Conservation (phyloP, 2,329 filamentous ascomycete genomes). For the Xylaria sp. region DNA sequence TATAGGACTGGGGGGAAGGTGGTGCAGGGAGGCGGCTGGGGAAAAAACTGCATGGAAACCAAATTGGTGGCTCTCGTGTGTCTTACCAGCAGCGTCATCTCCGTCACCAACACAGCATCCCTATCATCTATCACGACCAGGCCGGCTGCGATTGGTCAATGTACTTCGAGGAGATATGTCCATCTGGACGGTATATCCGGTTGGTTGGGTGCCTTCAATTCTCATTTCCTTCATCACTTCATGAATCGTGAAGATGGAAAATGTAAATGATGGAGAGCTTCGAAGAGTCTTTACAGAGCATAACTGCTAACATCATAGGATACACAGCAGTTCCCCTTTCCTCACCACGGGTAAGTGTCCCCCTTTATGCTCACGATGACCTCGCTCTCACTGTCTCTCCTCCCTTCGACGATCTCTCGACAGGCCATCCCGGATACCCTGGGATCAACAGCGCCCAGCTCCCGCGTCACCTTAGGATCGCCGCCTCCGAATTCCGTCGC, state of each 20-base stretch:
- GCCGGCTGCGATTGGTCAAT: too few species aligned
- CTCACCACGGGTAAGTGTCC: slow-evolving; percentile 27
- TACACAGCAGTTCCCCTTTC: background rate
- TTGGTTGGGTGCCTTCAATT: background rate
- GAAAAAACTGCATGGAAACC: too few species aligned
- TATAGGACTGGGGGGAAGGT: too few species aligned
- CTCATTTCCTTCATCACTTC: too few species aligned
- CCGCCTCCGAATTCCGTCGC: slow-evolving; percentile 37
- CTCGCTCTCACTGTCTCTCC: slow-evolving; percentile 30
- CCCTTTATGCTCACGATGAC: slow-evolving; percentile 32
- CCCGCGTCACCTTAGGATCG: background rate
- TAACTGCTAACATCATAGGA: background rate
- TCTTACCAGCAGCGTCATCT: too few species aligned
- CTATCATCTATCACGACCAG: too few species aligned
- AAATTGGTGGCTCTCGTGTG: too few species aligned
- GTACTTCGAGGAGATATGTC: too few species aligned
- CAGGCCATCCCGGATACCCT: slow-evolving; percentile 29
- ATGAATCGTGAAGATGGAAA: background rate
- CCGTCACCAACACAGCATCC: too few species aligned
- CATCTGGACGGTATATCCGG: background rate
- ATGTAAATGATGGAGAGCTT: background rate
- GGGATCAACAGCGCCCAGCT: slow-evolving; percentile 30
- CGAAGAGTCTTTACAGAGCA: background rate
- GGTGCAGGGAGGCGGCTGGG: too few species aligned
- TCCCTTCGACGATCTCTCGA: slow-evolving; percentile 32